A percentile compares a stretch with the other conserved stretches of the same genome.
Conservation (phyloP, 345 rosid genomes). For the Eucalyptus decipiens region DNA sequence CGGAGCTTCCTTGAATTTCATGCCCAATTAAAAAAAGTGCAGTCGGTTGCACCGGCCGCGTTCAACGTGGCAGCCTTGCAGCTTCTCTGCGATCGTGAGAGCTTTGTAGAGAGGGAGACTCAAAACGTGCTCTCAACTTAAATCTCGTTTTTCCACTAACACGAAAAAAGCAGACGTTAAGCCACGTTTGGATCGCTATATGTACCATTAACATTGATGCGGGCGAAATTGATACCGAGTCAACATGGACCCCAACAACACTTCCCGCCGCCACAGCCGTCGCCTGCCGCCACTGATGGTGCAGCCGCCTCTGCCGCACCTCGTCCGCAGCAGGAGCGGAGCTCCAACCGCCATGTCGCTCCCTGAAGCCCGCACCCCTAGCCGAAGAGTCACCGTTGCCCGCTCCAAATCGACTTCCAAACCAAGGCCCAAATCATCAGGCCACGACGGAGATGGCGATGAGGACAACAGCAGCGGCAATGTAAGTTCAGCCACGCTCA, state of each 20-base stretch:
- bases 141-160: background rate
- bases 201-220: background rate
- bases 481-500: background rate
- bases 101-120: background rate
- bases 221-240: background rate
- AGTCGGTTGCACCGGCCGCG: background rate
- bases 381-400: background rate
- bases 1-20: background rate
- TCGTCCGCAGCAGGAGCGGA: conserved; percentile 35
- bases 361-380: background rate
- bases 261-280: background rate
- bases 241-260: background rate
- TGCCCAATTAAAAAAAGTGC: background rate
- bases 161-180: background rate
- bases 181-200: background rate
- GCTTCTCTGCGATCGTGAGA: background rate
- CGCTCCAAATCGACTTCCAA: conserved; percentile 35
- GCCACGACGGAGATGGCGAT: background rate
- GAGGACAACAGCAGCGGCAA: background rate
- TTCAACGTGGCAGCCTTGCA: background rate
- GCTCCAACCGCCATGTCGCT: background rate
- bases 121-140: background rate
- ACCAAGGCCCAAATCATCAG: background rate
- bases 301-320: background rate
- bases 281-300: background rate